phyloP scores from a whole-genome alignment of 140 eudicot genomes.

The Stevia rebaudiana region DNA sequence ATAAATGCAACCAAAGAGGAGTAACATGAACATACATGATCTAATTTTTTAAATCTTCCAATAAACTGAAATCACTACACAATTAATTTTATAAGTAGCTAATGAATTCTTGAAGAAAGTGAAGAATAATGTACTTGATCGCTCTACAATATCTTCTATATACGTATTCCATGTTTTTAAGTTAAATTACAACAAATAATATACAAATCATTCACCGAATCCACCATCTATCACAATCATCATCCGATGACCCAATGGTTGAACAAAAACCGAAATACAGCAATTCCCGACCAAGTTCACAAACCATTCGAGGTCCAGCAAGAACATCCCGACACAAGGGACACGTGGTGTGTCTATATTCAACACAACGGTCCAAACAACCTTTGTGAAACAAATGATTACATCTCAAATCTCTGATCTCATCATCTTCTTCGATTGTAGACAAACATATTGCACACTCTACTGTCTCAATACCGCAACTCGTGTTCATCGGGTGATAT shows the following conservation, averaged over 20 bases:
- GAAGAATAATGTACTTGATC: background rate
- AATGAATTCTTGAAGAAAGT: background rate
- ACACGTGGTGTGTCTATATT: constrained; percentile 31
- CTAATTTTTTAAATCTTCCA: background rate
- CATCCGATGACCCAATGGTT: background rate
- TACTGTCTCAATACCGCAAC: background rate
- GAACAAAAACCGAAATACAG: constrained; percentile 18
- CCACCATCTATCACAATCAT: constrained; percentile 33
- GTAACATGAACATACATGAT: too few species aligned
- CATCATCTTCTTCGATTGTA: constrained; percentile 32
- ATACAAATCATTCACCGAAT: constrained; percentile 8
- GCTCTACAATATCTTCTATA: background rate
- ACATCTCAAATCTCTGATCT: constrained; percentile 37
- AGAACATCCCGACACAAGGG: constrained; percentile 40
- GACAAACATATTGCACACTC: constrained; percentile 44
- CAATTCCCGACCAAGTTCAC: constrained; percentile 28
- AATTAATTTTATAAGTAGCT: background rate
- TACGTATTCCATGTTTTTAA: background rate
- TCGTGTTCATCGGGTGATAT: constrained; percentile 12
- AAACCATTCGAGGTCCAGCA: constrained; percentile 29
- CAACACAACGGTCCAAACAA: constrained; percentile 39
- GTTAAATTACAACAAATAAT: background rate
- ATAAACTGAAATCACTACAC: constrained; percentile 1
- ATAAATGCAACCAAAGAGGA: too few species aligned
- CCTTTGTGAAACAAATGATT: constrained; percentile 42